Conservation (phyloP, 2,329 filamentous ascomycete species). For the Aaosphaeria pasadenensis region DNA sequence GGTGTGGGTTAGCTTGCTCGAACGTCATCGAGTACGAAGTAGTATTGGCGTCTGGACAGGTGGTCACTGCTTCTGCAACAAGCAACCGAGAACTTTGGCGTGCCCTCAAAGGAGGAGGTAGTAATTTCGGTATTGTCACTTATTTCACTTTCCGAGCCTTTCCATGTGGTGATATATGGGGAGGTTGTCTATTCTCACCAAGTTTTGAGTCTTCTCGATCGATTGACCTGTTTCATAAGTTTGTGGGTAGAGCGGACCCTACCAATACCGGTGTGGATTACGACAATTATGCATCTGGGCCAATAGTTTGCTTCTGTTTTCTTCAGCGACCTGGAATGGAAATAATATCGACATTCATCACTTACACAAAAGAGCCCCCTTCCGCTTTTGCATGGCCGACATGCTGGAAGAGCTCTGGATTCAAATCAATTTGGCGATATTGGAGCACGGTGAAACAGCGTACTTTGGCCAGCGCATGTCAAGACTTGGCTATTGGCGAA, state of each 20-base stretch:
- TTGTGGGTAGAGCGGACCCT: not conserved
- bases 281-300: constrained; percentile 42
- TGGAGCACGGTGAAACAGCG: constrained; percentile 26
- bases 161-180: not conserved
- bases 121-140: constrained; percentile 1
- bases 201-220: not conserved
- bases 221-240: constrained; percentile 1
- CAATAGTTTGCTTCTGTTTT: constrained; percentile 55
- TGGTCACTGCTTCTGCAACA: not conserved
- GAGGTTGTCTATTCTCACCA: constrained; percentile 1
- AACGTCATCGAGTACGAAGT: not conserved
- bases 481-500: constrained; percentile 27
- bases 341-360: constrained; percentile 39
- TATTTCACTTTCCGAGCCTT: not conserved
- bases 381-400: constrained; percentile 21
- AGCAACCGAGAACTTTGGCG: not conserved
- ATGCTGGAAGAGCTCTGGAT: constrained; percentile 22
- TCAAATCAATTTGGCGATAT: constrained; percentile 20
- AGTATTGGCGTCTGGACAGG: not conserved
- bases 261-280: constrained; percentile 4
- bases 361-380: constrained; percentile 37
- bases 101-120: not conserved
- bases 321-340: constrained; percentile 47
- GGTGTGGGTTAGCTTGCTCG: not conserved
- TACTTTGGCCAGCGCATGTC: constrained; percentile 24